Percentiles rank a stretch among this genome's conserved stretches.
phyloP scores from a whole-genome alignment of 176 grass and related monocot species.

The Oryza coarctata region DNA sequence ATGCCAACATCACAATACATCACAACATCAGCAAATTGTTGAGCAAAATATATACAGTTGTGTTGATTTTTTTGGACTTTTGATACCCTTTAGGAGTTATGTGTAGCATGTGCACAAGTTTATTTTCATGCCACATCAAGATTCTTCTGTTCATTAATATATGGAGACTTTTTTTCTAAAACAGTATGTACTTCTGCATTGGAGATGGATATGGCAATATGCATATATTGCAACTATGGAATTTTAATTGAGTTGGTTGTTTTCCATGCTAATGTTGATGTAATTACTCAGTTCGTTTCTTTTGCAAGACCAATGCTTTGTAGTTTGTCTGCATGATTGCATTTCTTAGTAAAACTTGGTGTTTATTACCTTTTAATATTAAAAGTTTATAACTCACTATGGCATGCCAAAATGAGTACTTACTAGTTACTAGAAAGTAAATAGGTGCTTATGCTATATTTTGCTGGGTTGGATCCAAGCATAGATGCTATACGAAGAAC shows the following conservation, averaged over 20 bases:
- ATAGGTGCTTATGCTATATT: background rate
- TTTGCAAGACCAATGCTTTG: background rate
- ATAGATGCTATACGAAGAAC: background rate
- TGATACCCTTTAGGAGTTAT: too few relatives aligned
- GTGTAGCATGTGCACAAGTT: too few relatives aligned
- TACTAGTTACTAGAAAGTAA: background rate
- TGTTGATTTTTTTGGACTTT: too few relatives aligned
- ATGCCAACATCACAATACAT: background rate
- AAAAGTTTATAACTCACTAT: background rate
- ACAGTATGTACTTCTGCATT: too few relatives aligned
- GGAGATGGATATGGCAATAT: too few relatives aligned
- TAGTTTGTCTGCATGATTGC: conserved; percentile 14
- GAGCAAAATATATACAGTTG: too few relatives aligned
- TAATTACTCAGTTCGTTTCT: background rate
- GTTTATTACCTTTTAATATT: conserved; percentile 1
- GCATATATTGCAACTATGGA: too few relatives aligned
- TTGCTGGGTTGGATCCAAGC: background rate
- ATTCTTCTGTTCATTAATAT: too few relatives aligned
- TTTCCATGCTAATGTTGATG: background rate
- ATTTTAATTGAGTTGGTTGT: background rate
- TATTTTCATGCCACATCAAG: too few relatives aligned
- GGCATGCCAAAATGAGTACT: background rate
- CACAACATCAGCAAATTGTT: background rate
- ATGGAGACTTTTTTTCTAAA: too few relatives aligned
- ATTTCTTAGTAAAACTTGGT: background rate